Evolutionary conservation across 371 early-diverging fungal genomes (phyloP).

Genomic region (Lichtheimia ornata): DNA sequence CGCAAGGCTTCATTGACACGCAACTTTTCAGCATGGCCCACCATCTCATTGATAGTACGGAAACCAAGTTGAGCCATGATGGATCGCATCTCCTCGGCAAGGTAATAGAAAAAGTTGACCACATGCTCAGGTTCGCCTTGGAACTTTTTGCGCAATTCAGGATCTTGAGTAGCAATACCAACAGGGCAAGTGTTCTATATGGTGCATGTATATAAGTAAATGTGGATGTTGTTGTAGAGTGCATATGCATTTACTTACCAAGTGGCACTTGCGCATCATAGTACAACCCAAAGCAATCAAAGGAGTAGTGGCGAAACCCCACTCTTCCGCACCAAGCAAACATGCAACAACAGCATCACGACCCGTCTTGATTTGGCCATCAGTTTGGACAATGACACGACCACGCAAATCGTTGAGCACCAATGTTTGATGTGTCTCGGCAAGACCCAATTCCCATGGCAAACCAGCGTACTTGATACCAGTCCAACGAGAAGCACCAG

Average conservation of each 20-base stretch:
- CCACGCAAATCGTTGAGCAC: slow-evolving; percentile 95
- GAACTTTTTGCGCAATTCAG: slow-evolving; percentile 91
- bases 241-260: slow-evolving; percentile 16
- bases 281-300: slow-evolving; percentile 96
- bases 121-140: slow-evolving; percentile 94
- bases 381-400: slow-evolving; percentile 93
- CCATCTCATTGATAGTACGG: slow-evolving; percentile 93
- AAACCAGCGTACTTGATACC: slow-evolving; percentile 97
- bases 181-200: slow-evolving; percentile 90
- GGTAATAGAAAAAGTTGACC: slow-evolving; percentile 96
- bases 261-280: slow-evolving; percentile 86
- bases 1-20: slow-evolving; percentile 71
- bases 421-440: slow-evolving; percentile 96
- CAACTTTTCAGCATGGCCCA: slow-evolving; percentile 88
- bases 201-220: not conserved
- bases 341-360: slow-evolving; percentile 95
- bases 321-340: slow-evolving; percentile 97
- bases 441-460: slow-evolving; percentile 97
- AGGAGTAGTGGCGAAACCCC: slow-evolving; percentile 97
- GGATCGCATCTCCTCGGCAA: slow-evolving; percentile 91
- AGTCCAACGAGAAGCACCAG: slow-evolving; percentile 97
- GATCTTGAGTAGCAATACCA: slow-evolving; percentile 98
- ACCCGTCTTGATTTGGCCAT: slow-evolving; percentile 97
- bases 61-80: slow-evolving; percentile 95
- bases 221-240: no score